Percentiles rank a stretch among this genome's conserved stretches.
phyloP scores from a whole-genome alignment of 108 stramenopile species.

The Cylindrotheca fusiformis region DNA sequence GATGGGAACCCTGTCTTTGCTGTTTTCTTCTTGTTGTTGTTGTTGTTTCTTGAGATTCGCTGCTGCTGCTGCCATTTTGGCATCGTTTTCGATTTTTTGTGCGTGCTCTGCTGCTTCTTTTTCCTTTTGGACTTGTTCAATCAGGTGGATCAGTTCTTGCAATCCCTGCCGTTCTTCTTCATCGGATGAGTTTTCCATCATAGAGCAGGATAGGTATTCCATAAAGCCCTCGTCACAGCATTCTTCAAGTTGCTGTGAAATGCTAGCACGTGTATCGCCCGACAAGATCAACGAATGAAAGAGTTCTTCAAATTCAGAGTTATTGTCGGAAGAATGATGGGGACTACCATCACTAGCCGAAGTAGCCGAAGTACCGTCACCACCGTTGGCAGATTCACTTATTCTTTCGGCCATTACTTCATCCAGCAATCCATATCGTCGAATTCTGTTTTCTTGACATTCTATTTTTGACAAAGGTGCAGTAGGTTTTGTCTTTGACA shows the following conservation, averaged over 20 bases:
- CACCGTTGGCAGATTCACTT: too few relatives aligned
- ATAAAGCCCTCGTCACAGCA: slow-evolving; percentile 12
- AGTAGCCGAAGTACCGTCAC: too few relatives aligned
- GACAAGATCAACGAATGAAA: slow-evolving; percentile 21
- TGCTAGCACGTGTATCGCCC: slow-evolving; percentile 4
- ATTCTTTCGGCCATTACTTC: too few relatives aligned
- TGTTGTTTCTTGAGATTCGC: slow-evolving; percentile 3
- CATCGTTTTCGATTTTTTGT: not conserved
- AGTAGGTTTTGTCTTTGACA: too few relatives aligned
- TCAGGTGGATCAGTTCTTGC: slow-evolving; percentile 12
- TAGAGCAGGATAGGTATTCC: slow-evolving; percentile 5
- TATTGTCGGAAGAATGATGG: too few relatives aligned
- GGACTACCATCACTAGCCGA: too few relatives aligned
- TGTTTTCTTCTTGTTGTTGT: not conserved
- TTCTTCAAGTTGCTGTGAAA: slow-evolving; percentile 10
- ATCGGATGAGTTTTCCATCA: slow-evolving; percentile 9
- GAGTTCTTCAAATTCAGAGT: slow-evolving; percentile 7
- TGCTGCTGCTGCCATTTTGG: not conserved
- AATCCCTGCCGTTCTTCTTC: slow-evolving; percentile 16
- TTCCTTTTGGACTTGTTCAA: not conserved
- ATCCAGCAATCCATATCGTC: too few relatives aligned
- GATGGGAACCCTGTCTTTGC: not conserved
- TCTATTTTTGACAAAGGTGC: too few relatives aligned
- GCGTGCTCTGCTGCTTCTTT: not conserved
- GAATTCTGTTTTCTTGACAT: too few relatives aligned